Evolutionary conservation across 140 eudicot species (phyloP).

Genomic region (Erigeron philadelphicus): DNA sequence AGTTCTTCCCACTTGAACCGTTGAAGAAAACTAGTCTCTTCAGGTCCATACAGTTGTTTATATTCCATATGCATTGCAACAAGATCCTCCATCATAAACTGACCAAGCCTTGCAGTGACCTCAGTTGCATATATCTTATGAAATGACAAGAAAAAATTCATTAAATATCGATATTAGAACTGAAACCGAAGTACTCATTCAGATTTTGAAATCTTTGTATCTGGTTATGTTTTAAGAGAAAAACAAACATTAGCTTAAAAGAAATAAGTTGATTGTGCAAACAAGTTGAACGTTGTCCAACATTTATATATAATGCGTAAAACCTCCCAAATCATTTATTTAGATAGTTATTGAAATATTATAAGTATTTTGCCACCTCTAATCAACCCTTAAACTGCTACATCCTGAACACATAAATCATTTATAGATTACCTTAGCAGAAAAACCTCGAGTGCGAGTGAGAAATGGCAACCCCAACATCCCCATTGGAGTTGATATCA

Average conservation of each 20-base stretch:
- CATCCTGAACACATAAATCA: not conserved
- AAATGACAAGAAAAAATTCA: constrained; percentile 4
- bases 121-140: constrained; percentile 84
- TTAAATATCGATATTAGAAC: no score
- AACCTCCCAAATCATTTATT: not conserved
- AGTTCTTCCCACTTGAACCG: constrained; percentile 73
- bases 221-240: not conserved
- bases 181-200: no score
- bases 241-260: not conserved
- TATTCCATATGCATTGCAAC: constrained; percentile 78
- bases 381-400: not conserved
- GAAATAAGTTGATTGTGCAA: not conserved
- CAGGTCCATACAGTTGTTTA: constrained; percentile 75
- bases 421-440: constrained; percentile 52
- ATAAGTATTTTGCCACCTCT: not conserved
- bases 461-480: constrained; percentile 92
- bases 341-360: not conserved
- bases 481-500: constrained; percentile 81
- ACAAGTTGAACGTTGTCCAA: not conserved
- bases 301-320: not conserved
- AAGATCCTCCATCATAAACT: constrained; percentile 88
- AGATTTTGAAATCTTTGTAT: no score
- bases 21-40: constrained; percentile 40
- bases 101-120: constrained; percentile 61
- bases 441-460: constrained; percentile 58